Percentiles rank a stretch among this genome's conserved stretches.
phyloP scores from a whole-genome alignment of 2,329 filamentous ascomycete genomes.

The Ampelomyces quisqualis region DNA sequence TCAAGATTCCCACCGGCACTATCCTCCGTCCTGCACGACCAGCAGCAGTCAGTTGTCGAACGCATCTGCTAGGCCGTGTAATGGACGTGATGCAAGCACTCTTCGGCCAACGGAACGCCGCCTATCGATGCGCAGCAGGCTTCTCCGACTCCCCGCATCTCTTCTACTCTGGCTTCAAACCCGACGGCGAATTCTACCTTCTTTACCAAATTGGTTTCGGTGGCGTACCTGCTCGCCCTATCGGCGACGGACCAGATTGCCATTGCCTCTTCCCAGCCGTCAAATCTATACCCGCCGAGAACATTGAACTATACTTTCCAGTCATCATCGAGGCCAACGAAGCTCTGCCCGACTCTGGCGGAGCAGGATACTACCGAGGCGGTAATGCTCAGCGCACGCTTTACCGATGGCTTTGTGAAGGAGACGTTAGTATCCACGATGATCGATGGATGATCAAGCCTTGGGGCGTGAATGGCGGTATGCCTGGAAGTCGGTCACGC shows the following conservation, averaged over 20 bases:
- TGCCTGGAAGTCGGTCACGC: constrained; percentile 47
- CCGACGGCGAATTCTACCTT: constrained; percentile 52
- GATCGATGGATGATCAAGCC: constrained; percentile 54
- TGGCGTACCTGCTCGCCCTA: constrained; percentile 51
- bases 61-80: constrained; percentile 51
- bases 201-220: constrained; percentile 56
- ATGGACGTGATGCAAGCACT: constrained; percentile 55
- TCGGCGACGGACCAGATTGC: constrained; percentile 53
- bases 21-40: constrained; percentile 52
- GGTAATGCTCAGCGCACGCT: constrained; percentile 53
- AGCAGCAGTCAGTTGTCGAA: constrained; percentile 51
- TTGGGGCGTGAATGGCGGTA: constrained; percentile 52
- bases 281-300: constrained; percentile 54
- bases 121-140: constrained; percentile 52
- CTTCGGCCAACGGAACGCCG: constrained; percentile 51
- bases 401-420: constrained; percentile 50
- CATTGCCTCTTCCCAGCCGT: constrained; percentile 55
- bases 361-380: constrained; percentile 51
- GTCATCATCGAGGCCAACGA: constrained; percentile 53
- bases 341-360: constrained; percentile 52
- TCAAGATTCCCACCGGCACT: constrained; percentile 49
- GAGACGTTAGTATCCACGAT: constrained; percentile 52
- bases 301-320: constrained; percentile 52
- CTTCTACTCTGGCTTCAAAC: constrained; percentile 54
- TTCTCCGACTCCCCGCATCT: constrained; percentile 55